These are phyloP conservation scores for Xylariales sp. DNA, from an alignment of 2,329 filamentous ascomycete species.

Conservation along the genomic window DNA sequence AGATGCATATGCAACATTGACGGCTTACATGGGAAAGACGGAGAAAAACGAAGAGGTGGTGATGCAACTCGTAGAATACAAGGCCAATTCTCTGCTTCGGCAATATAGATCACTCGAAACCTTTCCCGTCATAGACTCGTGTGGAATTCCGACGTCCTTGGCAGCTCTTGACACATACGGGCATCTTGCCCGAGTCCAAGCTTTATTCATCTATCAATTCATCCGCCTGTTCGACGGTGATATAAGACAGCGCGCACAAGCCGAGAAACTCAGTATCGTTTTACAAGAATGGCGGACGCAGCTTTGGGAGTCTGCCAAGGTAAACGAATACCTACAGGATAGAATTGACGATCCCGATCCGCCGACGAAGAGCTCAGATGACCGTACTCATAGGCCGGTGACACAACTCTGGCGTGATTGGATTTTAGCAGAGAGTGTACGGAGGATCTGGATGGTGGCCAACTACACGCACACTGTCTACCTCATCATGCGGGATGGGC, in stretches of 20 bases:
- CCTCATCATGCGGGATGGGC: slow-evolving; percentile 14
- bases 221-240: slow-evolving; percentile 20
- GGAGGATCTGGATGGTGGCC: slow-evolving; percentile 16
- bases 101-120: background rate
- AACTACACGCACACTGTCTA: slow-evolving; percentile 11
- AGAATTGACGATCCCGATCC: background rate
- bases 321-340: background rate
- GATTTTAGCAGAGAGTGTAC: slow-evolving; percentile 16
- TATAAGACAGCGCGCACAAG: slow-evolving; percentile 11
- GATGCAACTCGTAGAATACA: slow-evolving; percentile 9
- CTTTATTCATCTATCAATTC: slow-evolving; percentile 22
- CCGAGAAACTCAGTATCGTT: background rate
- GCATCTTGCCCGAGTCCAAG: slow-evolving; percentile 11
- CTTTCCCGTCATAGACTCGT: background rate
- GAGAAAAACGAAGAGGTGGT: slow-evolving; percentile 10
- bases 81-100: background rate
- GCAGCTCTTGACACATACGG: background rate
- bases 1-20: slow-evolving; percentile 10
- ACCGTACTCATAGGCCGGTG: background rate
- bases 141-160: background rate
- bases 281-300: slow-evolving; percentile 17
- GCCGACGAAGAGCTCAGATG: background rate
- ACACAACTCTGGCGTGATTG: background rate
- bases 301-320: slow-evolving; percentile 8
- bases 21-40: slow-evolving; percentile 9